Evolutionary conservation across 305 asterid genomes (phyloP), one percentile per base, ranked within the genome.

Genomic region (Fraxinus velutina): DNA sequence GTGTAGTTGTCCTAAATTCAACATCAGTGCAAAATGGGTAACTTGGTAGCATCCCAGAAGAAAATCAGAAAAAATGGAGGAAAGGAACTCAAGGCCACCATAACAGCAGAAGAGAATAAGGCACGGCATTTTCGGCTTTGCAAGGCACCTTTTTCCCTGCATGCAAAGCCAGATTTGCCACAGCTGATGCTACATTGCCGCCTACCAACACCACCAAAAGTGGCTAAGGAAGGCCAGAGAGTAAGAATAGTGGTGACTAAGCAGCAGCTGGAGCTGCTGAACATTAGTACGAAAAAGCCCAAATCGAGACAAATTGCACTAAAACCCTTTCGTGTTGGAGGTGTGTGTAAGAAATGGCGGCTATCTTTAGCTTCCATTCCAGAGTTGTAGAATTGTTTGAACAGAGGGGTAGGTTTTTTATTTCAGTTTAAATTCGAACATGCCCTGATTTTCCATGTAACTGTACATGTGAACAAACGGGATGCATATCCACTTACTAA

Each of bases 161-260:
- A 62, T 62, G 72, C 33, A 62, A 62, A 62, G 72, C 72, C 33
- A 62, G 72, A 62, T 15, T 62, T 24, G 55, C 66, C 12, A 24
- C 66, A 55, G 66, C 27, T 55, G 66, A 55, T 3, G 24, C 27
- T 55, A 6, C 66, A 55, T 55, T 55, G 66, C 27, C 27, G 12
- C 66, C 24, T 52, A 6, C 66, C 24, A 55, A 55, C 27, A 55
- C 66, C 27, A 55, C 27, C 27, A 17, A 17, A 17, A 55, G 66
- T 55, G 66, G 73, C 10, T 1, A 42, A 77, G 10, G n/a, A 71
- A n/a, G 90, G 85, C 6, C 64, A 85, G 81, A 86, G 87, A 84
- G 77, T 91, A 44, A 92, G 88, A 90, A 86, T 93, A 73, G 89
- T 90, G 79, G 80, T 91, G 84, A 90, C 86, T 5, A 88, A 76